Base-by-base conservation (phyloP, 164 flowering plant species). In the Vitis amurensis region DNA sequence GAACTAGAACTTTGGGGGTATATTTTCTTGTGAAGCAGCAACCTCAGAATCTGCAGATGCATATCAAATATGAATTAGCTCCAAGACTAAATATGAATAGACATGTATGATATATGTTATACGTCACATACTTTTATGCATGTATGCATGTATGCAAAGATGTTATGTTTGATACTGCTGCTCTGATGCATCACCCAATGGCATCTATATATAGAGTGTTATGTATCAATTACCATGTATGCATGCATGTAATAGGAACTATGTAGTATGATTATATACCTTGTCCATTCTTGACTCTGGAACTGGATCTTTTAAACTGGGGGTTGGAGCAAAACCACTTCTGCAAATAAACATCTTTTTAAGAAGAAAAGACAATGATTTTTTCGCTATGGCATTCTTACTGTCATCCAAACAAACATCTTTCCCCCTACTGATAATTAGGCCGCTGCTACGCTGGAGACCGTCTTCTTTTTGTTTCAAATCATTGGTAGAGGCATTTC, bases 251-350 rank as follows among this genome's bases (percentile, higher is more conserved):
- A 4, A 37, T 37, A 4, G 44, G 44, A 2, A 37, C 7, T 3
- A 6, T 37, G 44, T 3, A 37, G 44, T 37, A 37, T 37, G 44
- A 37, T 37, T 37, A 29, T 9, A 14, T 84, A 91, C 97, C 97
- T 87, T 91, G 68, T 87, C 89, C 85, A 86, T 78, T 71, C 81
- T 86, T 52, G 92, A 78, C 52, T 91, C 91, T 29, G 79, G 84
- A 68, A 85, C 57, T 51, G 81, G 85, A 79, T 86, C 90, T 77
- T 81, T 78, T 37, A 85, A 67, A 61, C 76, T 74, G 6, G 77
- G 84, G 31, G 71, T 49, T 0, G 81, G 83, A 8, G 75, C 55
- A 57, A 80, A 80, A 3, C 87, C 91, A 12, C 87, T 76, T 14
- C 76, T 60, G 61, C 89, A 85, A 0, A 74, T 77, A 56, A 89